Base-by-base conservation (phyloP, 2,329 filamentous ascomycete genomes). In the Trichoderma koningiopsis region DNA sequence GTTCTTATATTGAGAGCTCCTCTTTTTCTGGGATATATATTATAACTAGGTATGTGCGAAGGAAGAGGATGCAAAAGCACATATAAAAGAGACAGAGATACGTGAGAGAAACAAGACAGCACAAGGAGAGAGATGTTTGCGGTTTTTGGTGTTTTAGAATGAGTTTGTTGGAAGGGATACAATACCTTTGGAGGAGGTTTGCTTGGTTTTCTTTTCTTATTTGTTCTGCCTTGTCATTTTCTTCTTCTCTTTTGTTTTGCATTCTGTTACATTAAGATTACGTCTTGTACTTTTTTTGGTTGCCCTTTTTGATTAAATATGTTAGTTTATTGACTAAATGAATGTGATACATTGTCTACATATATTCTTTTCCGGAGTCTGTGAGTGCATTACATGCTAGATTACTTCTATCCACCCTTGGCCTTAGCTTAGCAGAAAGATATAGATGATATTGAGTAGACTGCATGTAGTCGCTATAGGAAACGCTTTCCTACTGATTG, bases 101-200 rank as follows among this genome's bases (percentile, higher is more conserved):
- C n/a, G 35, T 13, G 49, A 29, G 43, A 10, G 11, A 19, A 8
- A 22, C 22, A 31, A 37, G 40, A 4, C 29, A 35, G 4, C 33
- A 5, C 33, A 14, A 14, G 53, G 29, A 49, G 16, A 49, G 43
- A 49, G 22, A 49, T 4, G 47, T 27, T 35, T 14, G 22, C 19
- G 19, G 4, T 24, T 31, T 31, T 56, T 49, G 61, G 27, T 22
- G 47, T 11, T 24, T 49, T 49, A 24, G n/a, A 49, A 49, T 13
- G 62, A 22, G 57, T 29, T n/a, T 33, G 57, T 24, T 63, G 37
- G 35, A 33, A 31, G 58, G 16, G 47, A 52, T 11, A 53, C 57
- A 35, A 68, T 64, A 68, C 57, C 57, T 64, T 64, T 8, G 35
- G 64, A 43, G 64, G 40, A 68, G 64, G 64, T 40, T 60, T 14